Conservation (phyloP, 495 filamentous ascomycete genomes). For the Chaetomium fimeti region DNA sequence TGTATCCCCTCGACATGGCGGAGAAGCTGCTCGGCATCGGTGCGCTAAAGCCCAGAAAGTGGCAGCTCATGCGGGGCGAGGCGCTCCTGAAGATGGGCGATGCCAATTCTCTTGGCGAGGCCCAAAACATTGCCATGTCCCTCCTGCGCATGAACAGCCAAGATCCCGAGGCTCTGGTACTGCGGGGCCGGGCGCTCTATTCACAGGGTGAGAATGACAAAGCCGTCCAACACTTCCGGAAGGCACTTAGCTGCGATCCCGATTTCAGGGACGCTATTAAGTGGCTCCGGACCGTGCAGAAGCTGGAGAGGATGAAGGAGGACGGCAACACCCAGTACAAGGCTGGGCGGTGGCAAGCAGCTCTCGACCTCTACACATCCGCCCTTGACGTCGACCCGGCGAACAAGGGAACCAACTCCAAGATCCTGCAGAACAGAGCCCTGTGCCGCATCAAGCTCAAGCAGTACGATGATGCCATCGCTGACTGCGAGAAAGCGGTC, state of each 20-base stretch:
- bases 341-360: constrained; percentile 70
- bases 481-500: constrained; percentile 85
- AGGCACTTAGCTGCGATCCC: constrained; percentile 86
- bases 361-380: constrained; percentile 77
- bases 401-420: constrained; percentile 92
- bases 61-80: constrained; percentile 88
- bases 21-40: constrained; percentile 70
- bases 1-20: constrained; percentile 88
- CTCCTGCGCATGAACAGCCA: constrained; percentile 80
- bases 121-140: constrained; percentile 85
- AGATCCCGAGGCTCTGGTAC: constrained; percentile 89
- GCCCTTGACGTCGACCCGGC: constrained; percentile 83
- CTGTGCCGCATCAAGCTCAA: constrained; percentile 76
- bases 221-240: constrained; percentile 87
- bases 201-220: constrained; percentile 91
- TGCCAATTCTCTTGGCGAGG: constrained; percentile 82
- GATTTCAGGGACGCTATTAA: constrained; percentile 84
- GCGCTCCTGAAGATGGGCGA: constrained; percentile 94
- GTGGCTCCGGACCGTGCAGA: constrained; percentile 80
- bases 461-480: constrained; percentile 72
- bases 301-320: constrained; percentile 89
- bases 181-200: constrained; percentile 85
- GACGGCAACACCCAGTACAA: constrained; percentile 92
- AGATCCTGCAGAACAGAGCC: constrained; percentile 89
- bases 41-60: constrained; percentile 80